phyloP scores from a whole-genome alignment of 768 basidiomycete genomes.

The Mycena rosella region DNA sequence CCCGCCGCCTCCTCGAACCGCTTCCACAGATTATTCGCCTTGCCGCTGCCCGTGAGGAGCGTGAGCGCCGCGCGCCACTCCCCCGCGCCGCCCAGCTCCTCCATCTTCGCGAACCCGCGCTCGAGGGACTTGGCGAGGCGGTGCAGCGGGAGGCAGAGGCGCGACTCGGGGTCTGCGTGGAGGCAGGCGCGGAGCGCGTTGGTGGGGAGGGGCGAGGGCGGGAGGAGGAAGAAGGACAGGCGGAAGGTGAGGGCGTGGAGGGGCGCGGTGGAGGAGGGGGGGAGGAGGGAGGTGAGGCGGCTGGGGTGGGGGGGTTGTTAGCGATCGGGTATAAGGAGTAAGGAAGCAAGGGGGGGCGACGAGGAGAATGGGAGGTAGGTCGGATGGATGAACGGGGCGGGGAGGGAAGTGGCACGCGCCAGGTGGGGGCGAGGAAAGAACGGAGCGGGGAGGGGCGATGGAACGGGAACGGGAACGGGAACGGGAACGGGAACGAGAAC shows the following conservation, averaged over 20 bases:
- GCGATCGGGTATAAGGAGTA: too few relatives aligned
- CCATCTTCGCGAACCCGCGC: slow-evolving; percentile 75
- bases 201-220: slow-evolving; percentile 71
- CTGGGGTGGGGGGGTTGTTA: too few relatives aligned
- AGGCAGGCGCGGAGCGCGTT: slow-evolving; percentile 92
- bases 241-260: slow-evolving; percentile 82
- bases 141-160: slow-evolving; percentile 81
- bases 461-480: too few relatives aligned
- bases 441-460: too few relatives aligned
- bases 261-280: slow-evolving; percentile 66
- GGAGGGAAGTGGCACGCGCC: too few relatives aligned
- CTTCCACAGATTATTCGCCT: slow-evolving; percentile 66
- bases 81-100: slow-evolving; percentile 71
- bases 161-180: slow-evolving; percentile 93
- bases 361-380: too few relatives aligned
- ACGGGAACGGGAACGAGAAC: too few relatives aligned
- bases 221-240: slow-evolving; percentile 85
- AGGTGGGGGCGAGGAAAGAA: too few relatives aligned
- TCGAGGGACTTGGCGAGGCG: slow-evolving; percentile 84
- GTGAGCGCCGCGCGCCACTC: slow-evolving; percentile 80
- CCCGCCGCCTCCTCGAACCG: slow-evolving; percentile 78
- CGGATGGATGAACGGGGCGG: too few relatives aligned
- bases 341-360: too few relatives aligned
- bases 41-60: slow-evolving; percentile 58
- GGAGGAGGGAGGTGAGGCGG: slow-evolving; percentile 82